Evolutionary conservation across 805 yeast species (phyloP).

Genomic region (Saccharomycopsis oosterbeekiorum): DNA sequence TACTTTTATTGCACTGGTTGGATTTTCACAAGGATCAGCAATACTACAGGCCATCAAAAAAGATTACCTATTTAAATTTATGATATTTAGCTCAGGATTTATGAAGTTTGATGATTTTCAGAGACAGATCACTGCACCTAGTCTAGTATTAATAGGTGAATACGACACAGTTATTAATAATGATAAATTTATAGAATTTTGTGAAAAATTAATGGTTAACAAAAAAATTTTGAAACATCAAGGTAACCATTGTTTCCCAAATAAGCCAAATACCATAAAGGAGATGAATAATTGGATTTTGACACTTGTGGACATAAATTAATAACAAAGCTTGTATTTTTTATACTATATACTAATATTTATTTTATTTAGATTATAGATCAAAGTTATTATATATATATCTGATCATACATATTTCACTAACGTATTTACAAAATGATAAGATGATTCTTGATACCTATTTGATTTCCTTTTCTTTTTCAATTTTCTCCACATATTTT

Average conservation of each 20-base stretch:
- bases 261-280: conserved; percentile 41
- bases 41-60: conserved; percentile 61
- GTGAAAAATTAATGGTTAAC: conserved; percentile 32
- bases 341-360: not conserved
- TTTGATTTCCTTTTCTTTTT: not conserved
- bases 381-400: not conserved
- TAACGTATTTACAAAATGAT: not conserved
- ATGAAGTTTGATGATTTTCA: conserved; percentile 19
- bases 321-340: not conserved
- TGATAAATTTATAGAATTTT: conserved; percentile 54
- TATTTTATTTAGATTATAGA: not conserved
- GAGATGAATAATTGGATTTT: conserved; percentile 11
- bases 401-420: not conserved
- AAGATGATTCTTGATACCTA: not conserved
- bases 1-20: conserved; percentile 82
- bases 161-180: conserved; percentile 78
- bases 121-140: conserved; percentile 24
- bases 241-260: conserved; percentile 95
- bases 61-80: conserved; percentile 54
- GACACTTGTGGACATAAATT: not conserved
- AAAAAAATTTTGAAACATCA: conserved; percentile 63
- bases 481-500: conserved; percentile 14
- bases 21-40: conserved; percentile 94
- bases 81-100: conserved; percentile 66
- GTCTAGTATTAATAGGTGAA: conserved; percentile 75